phyloP scores from a whole-genome alignment of 2,329 filamentous ascomycete genomes.

The Sclerotinia glacialis region DNA sequence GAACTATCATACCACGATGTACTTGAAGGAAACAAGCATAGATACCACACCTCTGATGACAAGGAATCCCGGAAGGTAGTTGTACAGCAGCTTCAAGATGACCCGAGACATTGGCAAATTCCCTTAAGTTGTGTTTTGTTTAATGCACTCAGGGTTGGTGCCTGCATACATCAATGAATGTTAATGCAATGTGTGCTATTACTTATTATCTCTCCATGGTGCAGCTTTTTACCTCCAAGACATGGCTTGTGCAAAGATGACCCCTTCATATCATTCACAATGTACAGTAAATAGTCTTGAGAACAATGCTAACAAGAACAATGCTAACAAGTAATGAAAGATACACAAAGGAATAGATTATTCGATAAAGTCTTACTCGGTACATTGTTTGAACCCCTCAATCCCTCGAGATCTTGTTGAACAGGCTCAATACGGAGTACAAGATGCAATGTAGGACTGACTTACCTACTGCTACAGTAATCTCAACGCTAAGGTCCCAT shows the following conservation, averaged over 20 bases:
- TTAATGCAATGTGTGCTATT: not conserved
- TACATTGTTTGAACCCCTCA: not conserved
- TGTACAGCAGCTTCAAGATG: not conserved
- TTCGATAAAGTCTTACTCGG: not conserved
- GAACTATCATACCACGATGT: too few species aligned
- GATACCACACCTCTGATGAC: not conserved
- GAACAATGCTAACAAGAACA: slow-evolving; percentile 6
- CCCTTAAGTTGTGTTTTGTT: not conserved
- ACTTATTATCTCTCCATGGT: not conserved
- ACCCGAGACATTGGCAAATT: not conserved
- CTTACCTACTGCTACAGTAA: too few species aligned
- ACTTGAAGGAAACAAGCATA: not conserved
- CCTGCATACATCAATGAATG: slow-evolving; percentile 3
- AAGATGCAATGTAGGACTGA: not conserved
- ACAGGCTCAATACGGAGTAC: not conserved
- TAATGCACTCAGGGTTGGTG: not conserved
- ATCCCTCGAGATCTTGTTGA: not conserved
- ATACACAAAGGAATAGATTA: not conserved
- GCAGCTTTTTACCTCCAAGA: not conserved
- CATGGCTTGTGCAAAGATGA: slow-evolving; percentile 3
- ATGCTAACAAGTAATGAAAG: not conserved
- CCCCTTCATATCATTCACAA: not conserved
- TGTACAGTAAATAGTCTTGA: not conserved
- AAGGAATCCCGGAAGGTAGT: not conserved
- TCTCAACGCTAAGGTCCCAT: not conserved